These are phyloP conservation scores for Pseudonectria buxi DNA, from an alignment of 2,329 filamentous ascomycete species.

Conservation along the genomic window DNA sequence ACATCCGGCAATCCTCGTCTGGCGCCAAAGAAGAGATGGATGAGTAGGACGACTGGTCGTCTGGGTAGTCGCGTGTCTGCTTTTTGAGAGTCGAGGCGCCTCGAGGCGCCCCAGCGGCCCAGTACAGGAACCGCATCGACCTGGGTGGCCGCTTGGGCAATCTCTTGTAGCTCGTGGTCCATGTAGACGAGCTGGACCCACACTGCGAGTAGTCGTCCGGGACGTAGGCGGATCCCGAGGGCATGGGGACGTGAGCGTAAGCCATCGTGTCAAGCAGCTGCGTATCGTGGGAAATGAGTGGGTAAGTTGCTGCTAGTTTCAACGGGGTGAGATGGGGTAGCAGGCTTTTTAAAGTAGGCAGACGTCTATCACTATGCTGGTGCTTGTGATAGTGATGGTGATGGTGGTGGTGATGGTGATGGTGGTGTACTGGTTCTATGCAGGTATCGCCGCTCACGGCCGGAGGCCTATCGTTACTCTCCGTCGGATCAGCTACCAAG, in stretches of 20 bases:
- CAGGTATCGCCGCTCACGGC: no score
- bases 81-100: conserved; percentile 20
- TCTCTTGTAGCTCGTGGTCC: conserved; percentile 17
- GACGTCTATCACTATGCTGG: no score
- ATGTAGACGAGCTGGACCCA: conserved; percentile 18
- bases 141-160: conserved; percentile 19
- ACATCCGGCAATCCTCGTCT: conserved; percentile 19
- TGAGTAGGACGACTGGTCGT: conserved; percentile 18
- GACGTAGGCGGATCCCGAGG: conserved; percentile 13
- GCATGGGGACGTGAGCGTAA: conserved; percentile 4
- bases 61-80: conserved; percentile 19
- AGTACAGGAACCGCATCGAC: conserved; percentile 21
- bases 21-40: conserved; percentile 15
- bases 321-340: no score
- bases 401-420: no score
- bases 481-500: no score
- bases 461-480: no score
- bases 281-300: no score
- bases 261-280: no score
- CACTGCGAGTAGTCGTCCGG: conserved; percentile 13
- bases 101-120: conserved; percentile 20
- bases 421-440: no score
- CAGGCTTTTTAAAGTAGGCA: no score
- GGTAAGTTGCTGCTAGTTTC: no score
- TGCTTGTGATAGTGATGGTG: no score